Conservation (phyloP, 768 basidiomycete species). For the Cyathus striatus region DNA sequence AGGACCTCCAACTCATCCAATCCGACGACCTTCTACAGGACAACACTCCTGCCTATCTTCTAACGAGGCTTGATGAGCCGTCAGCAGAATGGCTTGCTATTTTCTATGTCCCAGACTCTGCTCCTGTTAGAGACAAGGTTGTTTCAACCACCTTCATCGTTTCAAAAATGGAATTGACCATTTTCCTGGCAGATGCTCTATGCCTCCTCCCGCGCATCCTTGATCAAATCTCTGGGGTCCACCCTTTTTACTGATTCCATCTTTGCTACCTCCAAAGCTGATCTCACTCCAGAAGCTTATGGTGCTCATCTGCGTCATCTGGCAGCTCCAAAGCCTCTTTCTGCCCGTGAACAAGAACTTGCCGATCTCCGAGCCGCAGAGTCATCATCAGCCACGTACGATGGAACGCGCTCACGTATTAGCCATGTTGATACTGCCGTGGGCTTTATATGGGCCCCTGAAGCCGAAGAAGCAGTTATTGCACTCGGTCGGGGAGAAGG, state of each 20-base stretch:
- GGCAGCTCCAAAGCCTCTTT: constrained; percentile 78
- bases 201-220: constrained; percentile 67
- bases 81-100: constrained; percentile 67
- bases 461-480: constrained; percentile 59
- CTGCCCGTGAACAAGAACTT: constrained; percentile 77
- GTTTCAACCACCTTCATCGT: not conserved
- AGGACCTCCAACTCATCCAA: constrained; percentile 58
- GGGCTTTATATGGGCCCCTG: constrained; percentile 63
- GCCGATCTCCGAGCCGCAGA: constrained; percentile 76
- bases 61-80: constrained; percentile 58
- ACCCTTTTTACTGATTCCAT: constrained; percentile 65
- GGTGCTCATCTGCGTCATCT: constrained; percentile 66
- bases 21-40: constrained; percentile 47
- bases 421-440: constrained; percentile 57
- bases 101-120: constrained; percentile 78
- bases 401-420: constrained; percentile 50
- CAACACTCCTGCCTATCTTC: constrained; percentile 67
- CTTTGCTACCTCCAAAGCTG: constrained; percentile 72
- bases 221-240: constrained; percentile 73
- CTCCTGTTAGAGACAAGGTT: constrained; percentile 78
- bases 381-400: constrained; percentile 40
- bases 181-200: constrained; percentile 72
- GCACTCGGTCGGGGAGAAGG: constrained; percentile 46
- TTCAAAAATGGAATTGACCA: constrained; percentile 2
- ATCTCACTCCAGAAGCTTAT: constrained; percentile 67